A percentile compares a stretch with the other conserved stretches of the same genome.
phyloP scores from a whole-genome alignment of 345 rosid genomes.

The Citrus sinensis region DNA sequence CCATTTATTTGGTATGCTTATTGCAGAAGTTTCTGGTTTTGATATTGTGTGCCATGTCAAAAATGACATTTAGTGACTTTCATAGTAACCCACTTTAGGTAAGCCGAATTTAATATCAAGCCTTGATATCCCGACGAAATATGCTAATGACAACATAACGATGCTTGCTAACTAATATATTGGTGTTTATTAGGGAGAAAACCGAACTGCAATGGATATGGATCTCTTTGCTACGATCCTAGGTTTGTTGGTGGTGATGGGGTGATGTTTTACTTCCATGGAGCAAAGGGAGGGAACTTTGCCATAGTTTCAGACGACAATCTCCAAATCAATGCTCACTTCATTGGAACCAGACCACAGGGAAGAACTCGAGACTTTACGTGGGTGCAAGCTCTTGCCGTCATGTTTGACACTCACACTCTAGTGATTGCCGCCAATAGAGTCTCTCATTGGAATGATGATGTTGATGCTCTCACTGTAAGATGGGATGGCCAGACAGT shows the following conservation, averaged over 20 bases:
- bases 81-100: background rate
- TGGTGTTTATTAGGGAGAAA: conserved; percentile 51
- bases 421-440: conserved; percentile 59
- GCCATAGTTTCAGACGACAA: conserved; percentile 71
- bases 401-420: conserved; percentile 67
- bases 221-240: conserved; percentile 85
- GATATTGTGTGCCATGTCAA: background rate
- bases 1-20: background rate
- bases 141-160: background rate
- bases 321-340: conserved; percentile 83
- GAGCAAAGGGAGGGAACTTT: conserved; percentile 78
- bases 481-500: conserved; percentile 52
- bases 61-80: background rate
- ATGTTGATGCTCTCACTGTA: conserved; percentile 48
- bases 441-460: conserved; percentile 55
- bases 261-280: conserved; percentile 88
- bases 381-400: conserved; percentile 81
- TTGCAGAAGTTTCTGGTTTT: background rate
- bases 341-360: conserved; percentile 75
- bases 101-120: background rate
- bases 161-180: background rate
- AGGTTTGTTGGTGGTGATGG: conserved; percentile 87
- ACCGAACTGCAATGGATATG: conserved; percentile 70
- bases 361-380: conserved; percentile 85
- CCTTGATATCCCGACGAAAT: background rate